phyloP scores from a whole-genome alignment of 768 basidiomycete genomes.

The Mrakia frigida region DNA sequence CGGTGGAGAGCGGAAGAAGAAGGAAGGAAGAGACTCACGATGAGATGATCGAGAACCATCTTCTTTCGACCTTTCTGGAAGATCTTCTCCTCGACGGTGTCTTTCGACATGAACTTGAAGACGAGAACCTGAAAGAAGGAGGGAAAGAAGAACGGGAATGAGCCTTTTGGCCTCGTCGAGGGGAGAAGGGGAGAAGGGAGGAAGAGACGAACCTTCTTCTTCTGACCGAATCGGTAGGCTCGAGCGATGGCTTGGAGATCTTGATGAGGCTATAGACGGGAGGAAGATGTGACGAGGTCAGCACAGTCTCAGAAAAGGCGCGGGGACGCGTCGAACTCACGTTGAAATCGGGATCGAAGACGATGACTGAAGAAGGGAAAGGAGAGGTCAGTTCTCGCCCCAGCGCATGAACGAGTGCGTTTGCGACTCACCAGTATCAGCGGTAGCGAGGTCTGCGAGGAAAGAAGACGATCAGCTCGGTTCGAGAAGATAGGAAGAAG shows the following conservation, averaged over 20 bases:
- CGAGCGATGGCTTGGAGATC: conserved; percentile 77
- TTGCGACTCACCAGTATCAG: conserved; percentile 24
- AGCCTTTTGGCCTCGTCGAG: not conserved
- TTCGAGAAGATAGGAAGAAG: not conserved
- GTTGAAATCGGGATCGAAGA: conserved; percentile 93
- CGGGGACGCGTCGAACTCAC: conserved; percentile 63
- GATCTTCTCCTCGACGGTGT: conserved; percentile 89
- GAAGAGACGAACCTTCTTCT: conserved; percentile 58
- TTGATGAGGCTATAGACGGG: conserved; percentile 17
- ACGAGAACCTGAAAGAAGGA: conserved; percentile 54
- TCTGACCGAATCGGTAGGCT: conserved; percentile 89
- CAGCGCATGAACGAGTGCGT: not conserved
- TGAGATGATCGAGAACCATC: conserved; percentile 85
- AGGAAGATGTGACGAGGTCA: not conserved
- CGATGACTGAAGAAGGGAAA: conserved; percentile 36
- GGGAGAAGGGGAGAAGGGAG: not conserved
- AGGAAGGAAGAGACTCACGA: conserved; percentile 51
- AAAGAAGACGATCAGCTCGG: not conserved
- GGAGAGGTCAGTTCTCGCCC: not conserved
- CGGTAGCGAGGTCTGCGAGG: conserved; percentile 28
- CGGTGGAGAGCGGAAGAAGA: conserved; percentile 32
- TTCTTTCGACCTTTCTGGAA: conserved; percentile 93
- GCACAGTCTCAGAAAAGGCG: not conserved
- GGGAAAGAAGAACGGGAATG: too few relatives aligned
- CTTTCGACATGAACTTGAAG: conserved; percentile 93